Evolutionary conservation across 768 basidiomycete species (phyloP), one percentile per base, ranked within the genome.

Genomic region (Mycena haematopus): DNA sequence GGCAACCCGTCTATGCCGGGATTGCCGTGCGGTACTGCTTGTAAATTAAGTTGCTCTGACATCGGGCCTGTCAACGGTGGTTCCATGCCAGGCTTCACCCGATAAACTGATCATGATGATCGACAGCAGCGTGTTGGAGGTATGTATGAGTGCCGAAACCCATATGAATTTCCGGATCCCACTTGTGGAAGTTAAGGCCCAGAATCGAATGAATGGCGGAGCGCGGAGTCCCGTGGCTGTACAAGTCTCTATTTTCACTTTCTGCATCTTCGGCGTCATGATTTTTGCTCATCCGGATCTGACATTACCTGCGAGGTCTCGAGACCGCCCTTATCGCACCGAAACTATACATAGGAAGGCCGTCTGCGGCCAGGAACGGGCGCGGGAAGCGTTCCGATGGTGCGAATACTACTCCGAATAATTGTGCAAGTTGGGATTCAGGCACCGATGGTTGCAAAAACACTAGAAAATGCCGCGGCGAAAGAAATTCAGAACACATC

Each of bases 311-410:
- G 31, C 17, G 31, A 24, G 22, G 21, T 8, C 15, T 15, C 3
- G n/a, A 21, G 38, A 42, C 62, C 61, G 65, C 31, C 45, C 49
- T 56, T 66, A 40, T 63, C 60, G 61, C 62, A 58, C 25, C 22
- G n/a, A 33, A 40, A 51, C 27, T 19, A 52, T 22, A n/a, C n/a
- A n/a, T 25, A 10, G 40, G 58, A 60, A 63, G 55, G 44, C 65
- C 60, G 61, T 60, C 54, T 40, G 33, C 25, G 52, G 24, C 46
- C 62, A 67, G 66, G 66, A 52, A 66, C 65, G 42, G 27, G 45
- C 8, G 51, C 21, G 54, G 36, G 36, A 55, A 51, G 40, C 35
- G 10, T 3, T 9, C 29, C 35, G 19, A 25, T 33, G 10, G 35
- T 13, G 61, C 55, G 56, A 63, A 63, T 49, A 63, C 22, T 31